Evolutionary conservation across 2,329 filamentous ascomycete species (phyloP).

Genomic region (Venturiaceae sp.): DNA sequence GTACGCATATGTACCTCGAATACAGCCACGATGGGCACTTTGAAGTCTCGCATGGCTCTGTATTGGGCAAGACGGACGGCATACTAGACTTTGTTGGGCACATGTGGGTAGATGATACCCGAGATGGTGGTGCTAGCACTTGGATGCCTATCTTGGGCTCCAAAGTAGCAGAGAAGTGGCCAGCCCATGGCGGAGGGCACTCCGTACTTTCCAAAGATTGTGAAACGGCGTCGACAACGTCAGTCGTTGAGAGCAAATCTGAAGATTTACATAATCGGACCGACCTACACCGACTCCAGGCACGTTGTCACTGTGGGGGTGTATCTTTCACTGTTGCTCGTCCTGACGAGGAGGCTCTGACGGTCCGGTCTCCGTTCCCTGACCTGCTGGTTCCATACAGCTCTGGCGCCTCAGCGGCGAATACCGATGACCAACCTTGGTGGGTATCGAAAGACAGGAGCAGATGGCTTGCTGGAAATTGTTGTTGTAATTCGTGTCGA

Average conservation of each 20-base stretch:
- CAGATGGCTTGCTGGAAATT: conserved; percentile 51
- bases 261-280: neutral
- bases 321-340: conserved; percentile 48
- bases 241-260: neutral
- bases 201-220: no score
- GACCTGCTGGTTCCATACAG: conserved; percentile 44
- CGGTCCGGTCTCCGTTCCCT: conserved; percentile 39
- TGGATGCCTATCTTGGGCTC: conserved; percentile 18
- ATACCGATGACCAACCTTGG: conserved; percentile 46
- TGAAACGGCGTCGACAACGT: neutral
- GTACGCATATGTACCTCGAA: conserved; percentile 28
- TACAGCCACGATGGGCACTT: conserved; percentile 14
- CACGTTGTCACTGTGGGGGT: conserved; percentile 44
- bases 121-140: conserved; percentile 26
- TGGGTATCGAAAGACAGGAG: conserved; percentile 40
- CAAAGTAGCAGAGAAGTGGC: conserved; percentile 19
- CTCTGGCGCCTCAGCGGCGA: conserved; percentile 22
- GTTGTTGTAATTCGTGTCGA: conserved; percentile 54
- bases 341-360: conserved; percentile 37
- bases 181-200: no score
- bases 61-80: conserved; percentile 20
- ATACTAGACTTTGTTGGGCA: conserved; percentile 21
- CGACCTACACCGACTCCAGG: conserved; percentile 13
- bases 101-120: conserved; percentile 21
- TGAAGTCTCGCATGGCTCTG: conserved; percentile 17